A percentile compares a stretch with the other conserved stretches of the same genome.
Conservation (phyloP, 345 rosid species). For the Citrus unshiu region DNA sequence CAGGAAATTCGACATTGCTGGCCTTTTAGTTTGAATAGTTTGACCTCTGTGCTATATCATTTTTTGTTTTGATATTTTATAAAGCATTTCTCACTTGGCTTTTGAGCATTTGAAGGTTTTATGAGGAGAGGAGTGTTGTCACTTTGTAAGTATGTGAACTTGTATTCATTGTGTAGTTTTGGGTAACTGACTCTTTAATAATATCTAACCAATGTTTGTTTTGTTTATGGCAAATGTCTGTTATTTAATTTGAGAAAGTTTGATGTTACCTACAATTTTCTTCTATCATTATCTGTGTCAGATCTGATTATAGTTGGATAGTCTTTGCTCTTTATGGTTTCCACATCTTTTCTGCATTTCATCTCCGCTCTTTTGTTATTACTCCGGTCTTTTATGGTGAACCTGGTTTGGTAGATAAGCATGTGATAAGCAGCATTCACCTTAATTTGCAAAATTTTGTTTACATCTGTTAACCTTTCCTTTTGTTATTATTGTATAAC, state of each 20-base stretch:
- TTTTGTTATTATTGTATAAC: constrained; percentile 45
- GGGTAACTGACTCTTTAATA: background rate
- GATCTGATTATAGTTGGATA: constrained; percentile 1
- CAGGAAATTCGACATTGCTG: background rate
- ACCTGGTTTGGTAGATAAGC: background rate
- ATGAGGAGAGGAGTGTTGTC: constrained; percentile 15
- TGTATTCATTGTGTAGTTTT: background rate
- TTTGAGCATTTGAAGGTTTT: constrained; percentile 16
- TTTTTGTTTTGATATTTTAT: constrained; percentile 2
- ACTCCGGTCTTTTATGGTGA: background rate
- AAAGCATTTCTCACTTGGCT: constrained; percentile 13
- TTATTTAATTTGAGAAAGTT: background rate
- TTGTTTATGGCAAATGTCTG: background rate
- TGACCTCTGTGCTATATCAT: background rate
- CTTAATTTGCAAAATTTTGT: constrained; percentile 19
- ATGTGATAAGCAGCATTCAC: background rate
- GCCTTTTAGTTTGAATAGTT: background rate
- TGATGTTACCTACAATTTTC: background rate
- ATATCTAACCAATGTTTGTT: background rate
- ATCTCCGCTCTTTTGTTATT: background rate
- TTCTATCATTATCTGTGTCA: constrained; percentile 7
- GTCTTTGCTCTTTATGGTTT: background rate
- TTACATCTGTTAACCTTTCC: constrained; percentile 41
- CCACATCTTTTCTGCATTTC: background rate
- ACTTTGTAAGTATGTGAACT: constrained; percentile 14